These are phyloP conservation scores for Mortierella sp. DNA, from an alignment of 371 early-diverging fungal genomes.

Conservation along the genomic window DNA sequence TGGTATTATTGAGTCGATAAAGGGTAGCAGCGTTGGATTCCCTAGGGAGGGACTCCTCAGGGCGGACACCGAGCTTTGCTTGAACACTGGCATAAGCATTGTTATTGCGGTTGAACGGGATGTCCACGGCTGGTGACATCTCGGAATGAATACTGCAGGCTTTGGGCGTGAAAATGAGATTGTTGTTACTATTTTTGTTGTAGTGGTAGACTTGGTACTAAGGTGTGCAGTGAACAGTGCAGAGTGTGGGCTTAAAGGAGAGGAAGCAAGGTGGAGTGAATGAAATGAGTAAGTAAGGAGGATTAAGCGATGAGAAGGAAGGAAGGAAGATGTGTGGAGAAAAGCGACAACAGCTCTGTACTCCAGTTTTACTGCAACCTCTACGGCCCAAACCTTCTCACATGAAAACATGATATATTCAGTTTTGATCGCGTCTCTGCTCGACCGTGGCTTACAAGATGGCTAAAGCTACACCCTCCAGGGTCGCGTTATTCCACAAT, in stretches of 20 bases:
- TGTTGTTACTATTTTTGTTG: background rate
- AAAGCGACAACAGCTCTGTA: background rate
- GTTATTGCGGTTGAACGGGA: constrained; percentile 3
- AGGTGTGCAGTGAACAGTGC: background rate
- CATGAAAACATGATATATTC: constrained; percentile 14
- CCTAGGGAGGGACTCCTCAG: constrained; percentile 33
- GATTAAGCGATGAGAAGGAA: background rate
- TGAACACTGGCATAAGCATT: constrained; percentile 25
- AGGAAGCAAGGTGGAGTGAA: constrained; percentile 4
- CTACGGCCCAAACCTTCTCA: constrained; percentile 15
- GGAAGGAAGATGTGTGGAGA: constrained; percentile 10
- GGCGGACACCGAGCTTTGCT: constrained; percentile 44
- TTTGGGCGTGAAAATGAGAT: background rate
- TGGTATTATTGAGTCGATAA: constrained; percentile 32
- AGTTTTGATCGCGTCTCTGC: background rate
- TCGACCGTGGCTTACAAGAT: background rate
- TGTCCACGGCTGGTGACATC: constrained; percentile 26
- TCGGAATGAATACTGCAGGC: background rate
- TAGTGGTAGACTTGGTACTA: background rate
- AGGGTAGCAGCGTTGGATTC: constrained; percentile 16
- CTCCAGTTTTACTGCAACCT: background rate
- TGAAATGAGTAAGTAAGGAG: background rate
- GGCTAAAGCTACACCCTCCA: no score
- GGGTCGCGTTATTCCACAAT: background rate
- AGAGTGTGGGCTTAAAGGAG: background rate